Percentiles rank a stretch among this genome's conserved stretches.
These are phyloP conservation scores for Phytophthora vignae DNA, from an alignment of 352 stramenopile species.

Conservation along the genomic window DNA sequence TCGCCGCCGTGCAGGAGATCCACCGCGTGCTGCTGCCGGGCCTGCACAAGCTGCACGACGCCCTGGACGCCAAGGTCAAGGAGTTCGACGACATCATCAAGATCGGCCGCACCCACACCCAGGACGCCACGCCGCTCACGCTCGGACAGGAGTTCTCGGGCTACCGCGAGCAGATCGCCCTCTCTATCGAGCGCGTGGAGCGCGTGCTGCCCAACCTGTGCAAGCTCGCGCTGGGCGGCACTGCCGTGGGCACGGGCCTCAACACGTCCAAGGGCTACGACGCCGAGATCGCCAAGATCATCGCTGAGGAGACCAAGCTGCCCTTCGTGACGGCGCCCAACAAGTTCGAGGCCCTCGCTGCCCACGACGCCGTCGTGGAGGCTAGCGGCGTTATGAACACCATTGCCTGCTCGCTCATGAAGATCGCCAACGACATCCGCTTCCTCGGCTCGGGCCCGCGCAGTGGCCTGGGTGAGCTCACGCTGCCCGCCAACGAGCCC, in stretches of 20 bases:
- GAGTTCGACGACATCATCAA: conserved; percentile 97
- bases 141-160: conserved; percentile 98
- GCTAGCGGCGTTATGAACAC: conserved; percentile 77
- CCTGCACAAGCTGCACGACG: conserved; percentile 82
- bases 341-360: conserved; percentile 93
- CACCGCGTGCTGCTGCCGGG: conserved; percentile 74
- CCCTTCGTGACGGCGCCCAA: conserved; percentile 97
- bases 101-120: conserved; percentile 96
- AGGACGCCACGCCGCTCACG: conserved; percentile 96
- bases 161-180: conserved; percentile 93
- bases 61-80: conserved; percentile 88
- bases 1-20: conserved; percentile 92
- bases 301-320: conserved; percentile 93
- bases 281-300: conserved; percentile 91
- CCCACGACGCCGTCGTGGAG: conserved; percentile 74
- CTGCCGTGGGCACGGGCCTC: conserved; percentile 94
- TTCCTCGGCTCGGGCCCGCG: conserved; percentile 72
- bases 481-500: conserved; percentile 72
- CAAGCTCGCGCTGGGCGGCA: conserved; percentile 94
- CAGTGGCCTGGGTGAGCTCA: conserved; percentile 68
- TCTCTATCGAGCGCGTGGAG: conserved; percentile 91
- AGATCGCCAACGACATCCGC: conserved; percentile 83
- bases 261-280: conserved; percentile 95
- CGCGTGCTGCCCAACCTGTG: conserved; percentile 86
- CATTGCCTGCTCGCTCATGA: conserved; percentile 78